phyloP scores from a whole-genome alignment of 2,329 filamentous ascomycete genomes.

The Cladosporium phlei region DNA sequence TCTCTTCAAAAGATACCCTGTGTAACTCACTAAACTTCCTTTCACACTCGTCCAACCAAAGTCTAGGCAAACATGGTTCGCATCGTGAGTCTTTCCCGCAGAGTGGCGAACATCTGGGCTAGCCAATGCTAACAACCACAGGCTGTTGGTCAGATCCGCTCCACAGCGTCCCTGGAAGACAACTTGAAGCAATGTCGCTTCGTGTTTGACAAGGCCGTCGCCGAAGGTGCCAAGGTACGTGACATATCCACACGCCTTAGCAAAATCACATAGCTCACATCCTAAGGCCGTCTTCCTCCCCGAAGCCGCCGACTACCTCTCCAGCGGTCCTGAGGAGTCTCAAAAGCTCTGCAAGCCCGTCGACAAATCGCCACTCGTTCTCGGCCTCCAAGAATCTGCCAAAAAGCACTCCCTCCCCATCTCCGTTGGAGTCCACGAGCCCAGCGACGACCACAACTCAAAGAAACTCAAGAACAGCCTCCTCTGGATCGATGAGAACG shows the following conservation, averaged over 20 bases:
- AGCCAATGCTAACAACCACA: conserved; percentile 32
- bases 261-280: conserved; percentile 35
- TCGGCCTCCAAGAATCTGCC: conserved; percentile 67
- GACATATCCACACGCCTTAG: not conserved
- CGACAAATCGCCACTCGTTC: conserved; percentile 65
- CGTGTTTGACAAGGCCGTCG: conserved; percentile 67
- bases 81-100: not conserved
- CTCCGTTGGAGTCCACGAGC: conserved; percentile 84
- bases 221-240: conserved; percentile 69
- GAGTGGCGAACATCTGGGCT: not conserved
- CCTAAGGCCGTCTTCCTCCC: conserved; percentile 71
- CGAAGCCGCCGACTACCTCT: conserved; percentile 88
- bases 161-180: conserved; percentile 68
- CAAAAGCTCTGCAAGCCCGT: conserved; percentile 66
- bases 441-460: conserved; percentile 45
- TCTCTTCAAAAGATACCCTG: not conserved
- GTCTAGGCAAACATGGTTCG: conserved; percentile 3
- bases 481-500: conserved; percentile 61
- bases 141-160: conserved; percentile 88
- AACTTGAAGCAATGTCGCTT: conserved; percentile 75
- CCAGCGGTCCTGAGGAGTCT: conserved; percentile 61
- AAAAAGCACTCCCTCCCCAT: conserved; percentile 61
- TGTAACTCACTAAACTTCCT: not conserved
- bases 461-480: conserved; percentile 59
- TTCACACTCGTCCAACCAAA: not conserved